Conservation (phyloP, 306 rosid genomes). For the Comarum palustre region DNA sequence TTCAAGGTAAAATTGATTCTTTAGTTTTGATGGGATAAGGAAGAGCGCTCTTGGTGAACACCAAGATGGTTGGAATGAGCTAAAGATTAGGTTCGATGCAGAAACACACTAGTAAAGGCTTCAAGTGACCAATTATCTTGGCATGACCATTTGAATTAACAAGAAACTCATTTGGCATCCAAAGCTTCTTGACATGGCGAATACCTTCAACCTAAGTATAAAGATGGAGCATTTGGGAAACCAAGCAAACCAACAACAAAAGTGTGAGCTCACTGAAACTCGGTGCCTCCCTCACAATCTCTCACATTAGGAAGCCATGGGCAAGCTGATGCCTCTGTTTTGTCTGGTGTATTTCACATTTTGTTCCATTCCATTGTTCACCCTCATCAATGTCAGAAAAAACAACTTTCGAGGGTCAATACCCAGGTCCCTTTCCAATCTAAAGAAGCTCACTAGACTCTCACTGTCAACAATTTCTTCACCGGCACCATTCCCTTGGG, state of each 20-base stretch:
- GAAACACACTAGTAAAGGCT: neutral
- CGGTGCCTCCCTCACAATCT: neutral
- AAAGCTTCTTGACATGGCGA: neutral
- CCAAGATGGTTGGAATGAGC: neutral
- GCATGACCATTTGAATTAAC: constrained; percentile 25
- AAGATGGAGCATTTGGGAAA: constrained; percentile 2
- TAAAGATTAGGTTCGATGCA: neutral
- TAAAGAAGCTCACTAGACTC: constrained; percentile 41
- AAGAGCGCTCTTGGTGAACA: neutral
- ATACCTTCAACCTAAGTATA: neutral
- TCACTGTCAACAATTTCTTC: constrained; percentile 37
- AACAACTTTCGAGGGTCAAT: constrained; percentile 52
- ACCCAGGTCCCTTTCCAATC: constrained; percentile 29
- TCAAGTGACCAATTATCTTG: constrained; percentile 27
- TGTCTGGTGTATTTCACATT: constrained; percentile 12
- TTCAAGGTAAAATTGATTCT: neutral
- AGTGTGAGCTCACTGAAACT: neutral
- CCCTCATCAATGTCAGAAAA: constrained; percentile 30
- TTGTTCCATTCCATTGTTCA: constrained; percentile 21
- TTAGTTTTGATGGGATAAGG: neutral
- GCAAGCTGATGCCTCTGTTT: constrained; percentile 22
- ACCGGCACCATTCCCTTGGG: constrained; percentile 34
- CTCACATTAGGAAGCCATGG: constrained; percentile 23
- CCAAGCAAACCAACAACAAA: constrained; percentile 7
- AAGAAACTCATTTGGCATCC: neutral